Percentiles rank a stretch among this genome's conserved stretches.
Conservation (phyloP, 2,329 filamentous ascomycete species). For the Sporothrix protearum region DNA sequence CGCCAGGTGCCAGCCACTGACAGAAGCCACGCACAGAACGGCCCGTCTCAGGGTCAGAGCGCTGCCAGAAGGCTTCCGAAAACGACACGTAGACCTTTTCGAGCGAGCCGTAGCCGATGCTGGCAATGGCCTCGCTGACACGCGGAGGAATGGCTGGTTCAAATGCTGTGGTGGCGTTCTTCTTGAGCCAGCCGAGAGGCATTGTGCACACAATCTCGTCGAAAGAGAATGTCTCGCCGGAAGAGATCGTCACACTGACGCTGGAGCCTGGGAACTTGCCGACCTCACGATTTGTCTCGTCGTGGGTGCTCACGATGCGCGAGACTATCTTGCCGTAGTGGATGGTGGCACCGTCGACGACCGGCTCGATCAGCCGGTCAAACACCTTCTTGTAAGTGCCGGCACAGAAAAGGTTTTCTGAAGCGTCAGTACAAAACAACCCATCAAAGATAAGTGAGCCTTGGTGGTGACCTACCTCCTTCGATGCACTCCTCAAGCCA, state of each 20-base stretch:
- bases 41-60: constrained; percentile 37
- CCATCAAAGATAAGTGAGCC: neutral
- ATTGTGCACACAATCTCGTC: constrained; percentile 66
- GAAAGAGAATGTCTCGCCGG: constrained; percentile 49
- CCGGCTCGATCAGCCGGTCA: constrained; percentile 56
- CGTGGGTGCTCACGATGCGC: constrained; percentile 40
- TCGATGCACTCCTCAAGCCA: constrained; percentile 77
- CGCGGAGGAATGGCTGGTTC: constrained; percentile 56
- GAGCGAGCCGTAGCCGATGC: constrained; percentile 65
- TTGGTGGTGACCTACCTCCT: constrained; percentile 47
- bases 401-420: constrained; percentile 59
- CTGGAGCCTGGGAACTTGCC: constrained; percentile 31
- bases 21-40: constrained; percentile 61
- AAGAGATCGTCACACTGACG: constrained; percentile 45
- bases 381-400: constrained; percentile 59
- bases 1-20: constrained; percentile 66
- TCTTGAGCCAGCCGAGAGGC: constrained; percentile 66
- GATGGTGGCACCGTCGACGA: constrained; percentile 53
- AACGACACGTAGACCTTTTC: constrained; percentile 68
- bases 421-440: constrained; percentile 17
- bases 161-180: constrained; percentile 54
- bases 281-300: constrained; percentile 17
- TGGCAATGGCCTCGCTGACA: constrained; percentile 58
- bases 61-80: constrained; percentile 69
- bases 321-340: constrained; percentile 48